phyloP scores from a whole-genome alignment of 768 basidiomycete genomes.

The Termitomyces sp. region DNA sequence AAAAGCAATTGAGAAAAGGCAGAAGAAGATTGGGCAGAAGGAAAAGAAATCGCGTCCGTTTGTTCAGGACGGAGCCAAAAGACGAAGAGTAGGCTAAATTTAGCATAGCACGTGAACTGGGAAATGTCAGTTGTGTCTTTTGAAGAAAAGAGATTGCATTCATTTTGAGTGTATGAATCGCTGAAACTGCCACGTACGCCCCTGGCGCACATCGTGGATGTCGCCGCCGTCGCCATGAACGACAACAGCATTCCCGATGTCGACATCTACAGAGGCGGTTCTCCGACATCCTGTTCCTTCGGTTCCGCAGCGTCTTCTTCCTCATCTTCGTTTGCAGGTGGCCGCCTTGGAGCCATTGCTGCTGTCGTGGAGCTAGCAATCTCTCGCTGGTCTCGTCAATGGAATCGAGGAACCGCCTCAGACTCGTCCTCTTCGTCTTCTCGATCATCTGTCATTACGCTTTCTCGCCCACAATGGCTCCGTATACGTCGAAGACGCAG shows the following conservation, averaged over 20 bases:
- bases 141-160: neutral
- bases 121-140: neutral
- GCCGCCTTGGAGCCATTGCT: constrained; percentile 46
- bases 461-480: constrained; percentile 31
- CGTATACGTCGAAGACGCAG: constrained; percentile 45
- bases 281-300: constrained; percentile 23
- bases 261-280: constrained; percentile 57
- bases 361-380: constrained; percentile 68
- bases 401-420: constrained; percentile 53
- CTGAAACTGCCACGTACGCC: neutral
- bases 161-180: neutral
- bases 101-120: constrained; percentile 6
- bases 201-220: constrained; percentile 2
- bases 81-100: constrained; percentile 14
- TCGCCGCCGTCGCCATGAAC: constrained; percentile 7
- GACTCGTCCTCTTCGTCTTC: constrained; percentile 35
- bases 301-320: constrained; percentile 27
- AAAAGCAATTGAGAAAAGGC: constrained; percentile 84
- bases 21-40: constrained; percentile 80
- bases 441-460: constrained; percentile 32
- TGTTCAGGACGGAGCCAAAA: constrained; percentile 14
- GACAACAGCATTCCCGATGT: constrained; percentile 12
- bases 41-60: constrained; percentile 86
- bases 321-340: constrained; percentile 30
- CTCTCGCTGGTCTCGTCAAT: constrained; percentile 61